phyloP scores from a whole-genome alignment of 306 rosid species.

The Benincasa hispida region DNA sequence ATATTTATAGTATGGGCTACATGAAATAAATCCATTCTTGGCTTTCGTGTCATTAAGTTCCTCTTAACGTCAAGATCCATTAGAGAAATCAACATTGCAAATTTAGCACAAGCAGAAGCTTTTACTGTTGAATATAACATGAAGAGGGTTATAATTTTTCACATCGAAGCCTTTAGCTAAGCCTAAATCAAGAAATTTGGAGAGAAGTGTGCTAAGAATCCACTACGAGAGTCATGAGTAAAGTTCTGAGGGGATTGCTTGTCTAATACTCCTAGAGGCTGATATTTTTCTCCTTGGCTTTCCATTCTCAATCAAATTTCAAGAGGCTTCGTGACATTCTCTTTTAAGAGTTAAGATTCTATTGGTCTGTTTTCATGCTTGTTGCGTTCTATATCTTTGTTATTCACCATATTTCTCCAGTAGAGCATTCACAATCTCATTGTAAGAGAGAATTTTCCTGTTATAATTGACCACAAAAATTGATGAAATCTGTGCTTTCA shows the following conservation, averaged over 20 bases:
- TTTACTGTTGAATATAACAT: neutral
- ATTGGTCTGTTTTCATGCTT: neutral
- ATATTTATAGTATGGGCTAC: neutral
- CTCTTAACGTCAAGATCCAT: neutral
- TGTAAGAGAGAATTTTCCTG: neutral
- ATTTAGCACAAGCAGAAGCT: neutral
- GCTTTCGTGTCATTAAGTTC: neutral
- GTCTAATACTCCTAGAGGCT: neutral
- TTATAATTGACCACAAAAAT: neutral
- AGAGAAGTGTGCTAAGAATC: neutral
- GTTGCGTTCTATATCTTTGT: neutral
- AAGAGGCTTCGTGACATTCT: neutral
- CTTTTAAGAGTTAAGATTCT: neutral
- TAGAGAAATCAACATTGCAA: neutral
- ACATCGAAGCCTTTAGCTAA: neutral
- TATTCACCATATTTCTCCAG: neutral
- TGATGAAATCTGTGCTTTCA: neutral
- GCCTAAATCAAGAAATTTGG: neutral
- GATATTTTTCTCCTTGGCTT: neutral
- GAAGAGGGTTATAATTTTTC: neutral
- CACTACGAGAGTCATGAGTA: neutral
- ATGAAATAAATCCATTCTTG: neutral
- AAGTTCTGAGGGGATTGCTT: neutral
- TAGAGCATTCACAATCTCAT: neutral
- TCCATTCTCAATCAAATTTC: neutral